These are phyloP conservation scores for Chamaecyparis obtusa DNA, from an alignment of 75 land plant species.

Conservation along the genomic window DNA sequence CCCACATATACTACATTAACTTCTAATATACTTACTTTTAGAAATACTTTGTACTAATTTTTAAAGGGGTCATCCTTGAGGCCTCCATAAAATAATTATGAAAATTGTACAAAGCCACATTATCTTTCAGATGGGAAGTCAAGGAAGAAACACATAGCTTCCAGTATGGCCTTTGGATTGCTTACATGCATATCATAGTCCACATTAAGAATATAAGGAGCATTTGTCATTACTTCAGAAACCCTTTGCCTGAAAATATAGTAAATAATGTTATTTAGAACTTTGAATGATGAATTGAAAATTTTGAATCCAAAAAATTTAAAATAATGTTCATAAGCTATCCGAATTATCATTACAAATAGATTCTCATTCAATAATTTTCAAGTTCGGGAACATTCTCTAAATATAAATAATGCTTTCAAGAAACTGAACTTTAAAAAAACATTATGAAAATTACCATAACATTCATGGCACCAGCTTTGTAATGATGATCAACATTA, in stretches of 20 bases:
- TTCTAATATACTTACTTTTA: not conserved
- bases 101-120: conserved; percentile 11
- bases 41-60: not conserved
- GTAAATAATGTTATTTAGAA: not conserved
- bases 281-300: not conserved
- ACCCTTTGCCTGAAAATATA: conserved; percentile 34
- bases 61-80: conserved; percentile 17
- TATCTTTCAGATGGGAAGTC: not conserved
- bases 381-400: too few relatives aligned
- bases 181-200: conserved; percentile 45
- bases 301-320: not conserved
- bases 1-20: not conserved
- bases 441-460: conserved; percentile 20
- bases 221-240: conserved; percentile 58
- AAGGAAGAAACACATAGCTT: not conserved
- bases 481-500: conserved; percentile 36
- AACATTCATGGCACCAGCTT: conserved; percentile 68
- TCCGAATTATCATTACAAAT: not conserved
- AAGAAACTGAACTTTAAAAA: too few relatives aligned
- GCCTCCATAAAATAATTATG: conserved; percentile 1
- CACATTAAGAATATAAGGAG: conserved; percentile 55
- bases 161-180: not conserved
- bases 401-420: too few relatives aligned
- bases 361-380: not conserved
- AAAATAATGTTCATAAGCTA: not conserved